These are phyloP conservation scores for Penicillium fimorum DNA, from an alignment of 495 filamentous ascomycete genomes.

Conservation along the genomic window DNA sequence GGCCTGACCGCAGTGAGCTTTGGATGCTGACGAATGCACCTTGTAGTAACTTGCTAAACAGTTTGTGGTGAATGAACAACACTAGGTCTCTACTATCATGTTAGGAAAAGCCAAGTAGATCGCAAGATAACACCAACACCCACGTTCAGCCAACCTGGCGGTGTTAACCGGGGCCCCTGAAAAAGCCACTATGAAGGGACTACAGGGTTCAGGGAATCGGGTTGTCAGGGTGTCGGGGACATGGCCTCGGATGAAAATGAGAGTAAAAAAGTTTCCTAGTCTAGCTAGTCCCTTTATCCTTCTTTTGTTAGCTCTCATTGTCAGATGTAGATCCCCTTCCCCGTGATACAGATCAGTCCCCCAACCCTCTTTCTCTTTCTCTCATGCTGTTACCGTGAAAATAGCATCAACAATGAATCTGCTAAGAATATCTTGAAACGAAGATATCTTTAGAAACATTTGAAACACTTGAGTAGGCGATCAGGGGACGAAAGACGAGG, in stretches of 20 bases:
- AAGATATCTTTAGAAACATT: slow-evolving; percentile 17
- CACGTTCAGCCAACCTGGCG: neutral
- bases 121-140: neutral
- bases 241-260: neutral
- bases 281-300: neutral
- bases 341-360: neutral
- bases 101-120: neutral
- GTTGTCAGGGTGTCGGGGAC: neutral
- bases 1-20: neutral
- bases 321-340: neutral
- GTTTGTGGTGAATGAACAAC: neutral
- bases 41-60: neutral
- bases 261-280: neutral
- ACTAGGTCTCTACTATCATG: neutral
- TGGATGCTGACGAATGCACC: neutral
- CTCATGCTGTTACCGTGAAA: neutral
- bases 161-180: neutral
- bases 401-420: slow-evolving; percentile 7
- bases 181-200: neutral
- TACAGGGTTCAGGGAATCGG: neutral
- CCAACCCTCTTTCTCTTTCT: neutral
- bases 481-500: slow-evolving; percentile 3
- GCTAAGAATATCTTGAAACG: slow-evolving; percentile 6
- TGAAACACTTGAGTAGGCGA: slow-evolving; percentile 7
- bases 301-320: neutral